Percentiles rank a stretch among this genome's conserved stretches.
phyloP scores from a whole-genome alignment of 495 filamentous ascomycete species.

The Tricharina praecox region DNA sequence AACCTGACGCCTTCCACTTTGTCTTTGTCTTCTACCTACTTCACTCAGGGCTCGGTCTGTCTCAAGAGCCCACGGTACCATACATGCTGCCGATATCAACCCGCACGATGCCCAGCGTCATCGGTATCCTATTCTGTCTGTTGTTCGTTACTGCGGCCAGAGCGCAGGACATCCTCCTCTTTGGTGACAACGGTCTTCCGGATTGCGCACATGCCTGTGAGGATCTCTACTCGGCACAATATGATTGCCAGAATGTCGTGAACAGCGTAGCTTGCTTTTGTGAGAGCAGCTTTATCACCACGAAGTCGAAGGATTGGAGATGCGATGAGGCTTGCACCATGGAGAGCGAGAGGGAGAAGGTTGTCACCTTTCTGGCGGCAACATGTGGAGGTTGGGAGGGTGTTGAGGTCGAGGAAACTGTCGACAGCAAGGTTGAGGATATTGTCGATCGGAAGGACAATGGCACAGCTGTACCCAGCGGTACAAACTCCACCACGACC shows the following conservation, averaged over 20 bases:
- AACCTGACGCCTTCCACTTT: background rate
- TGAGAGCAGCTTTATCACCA: slow-evolving; percentile 7
- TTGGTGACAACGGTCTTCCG: slow-evolving; percentile 18
- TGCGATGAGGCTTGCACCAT: slow-evolving; percentile 12
- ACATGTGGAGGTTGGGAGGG: slow-evolving; percentile 7
- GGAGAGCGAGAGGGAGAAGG: slow-evolving; percentile 3
- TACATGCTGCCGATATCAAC: background rate
- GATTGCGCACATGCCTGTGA: slow-evolving; percentile 18
- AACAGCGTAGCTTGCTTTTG: slow-evolving; percentile 18
- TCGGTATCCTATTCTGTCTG: background rate
- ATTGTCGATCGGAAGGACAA: background rate
- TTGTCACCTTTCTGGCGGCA: slow-evolving; percentile 13
- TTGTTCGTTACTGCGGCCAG: background rate
- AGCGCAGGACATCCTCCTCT: slow-evolving; percentile 9
- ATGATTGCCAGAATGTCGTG: slow-evolving; percentile 9
- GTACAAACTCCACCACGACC: background rate
- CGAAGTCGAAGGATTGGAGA: slow-evolving; percentile 11
- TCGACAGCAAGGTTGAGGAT: background rate
- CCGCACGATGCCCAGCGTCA: background rate
- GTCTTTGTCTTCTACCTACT: background rate
- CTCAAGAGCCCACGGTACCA: too few species aligned
- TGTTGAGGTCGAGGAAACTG: too few species aligned
- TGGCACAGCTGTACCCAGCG: background rate
- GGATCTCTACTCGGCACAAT: slow-evolving; percentile 18
- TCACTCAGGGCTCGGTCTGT: too few species aligned